These are phyloP conservation scores for Phytophthora litchii DNA, from an alignment of 352 stramenopile species.

Conservation along the genomic window DNA sequence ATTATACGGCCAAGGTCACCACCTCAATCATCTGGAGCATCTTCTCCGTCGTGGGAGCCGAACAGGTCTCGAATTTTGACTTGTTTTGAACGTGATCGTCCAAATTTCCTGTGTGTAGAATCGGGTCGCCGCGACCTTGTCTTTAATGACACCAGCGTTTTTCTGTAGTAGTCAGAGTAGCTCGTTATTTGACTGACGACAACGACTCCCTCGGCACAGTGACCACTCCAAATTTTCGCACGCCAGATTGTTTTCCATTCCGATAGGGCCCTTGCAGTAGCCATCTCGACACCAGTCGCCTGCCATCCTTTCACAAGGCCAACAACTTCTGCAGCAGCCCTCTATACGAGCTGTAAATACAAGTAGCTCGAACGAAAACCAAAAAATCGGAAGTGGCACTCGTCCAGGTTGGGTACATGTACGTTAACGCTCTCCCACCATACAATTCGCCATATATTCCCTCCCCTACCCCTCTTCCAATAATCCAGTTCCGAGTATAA, in stretches of 20 bases:
- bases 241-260: slow-evolving; percentile 26
- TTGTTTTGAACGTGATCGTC: not conserved
- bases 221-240: slow-evolving; percentile 32
- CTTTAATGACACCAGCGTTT: not conserved
- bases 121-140: not conserved
- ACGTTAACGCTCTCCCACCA: slow-evolving; percentile 15
- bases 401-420: slow-evolving; percentile 6
- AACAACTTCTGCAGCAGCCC: not conserved
- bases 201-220: slow-evolving; percentile 4
- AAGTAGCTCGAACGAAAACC: not conserved
- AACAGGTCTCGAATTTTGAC: too few species aligned
- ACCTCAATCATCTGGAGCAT: too few species aligned
- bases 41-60: too few species aligned
- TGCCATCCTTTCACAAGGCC: not conserved
- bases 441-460: not conserved
- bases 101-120: not conserved
- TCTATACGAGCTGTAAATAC: not conserved
- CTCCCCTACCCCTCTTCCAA: slow-evolving; percentile 6
- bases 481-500: too few species aligned
- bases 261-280: slow-evolving; percentile 4
- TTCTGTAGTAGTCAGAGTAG: not conserved
- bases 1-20: too few species aligned
- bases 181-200: not conserved
- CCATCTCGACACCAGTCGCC: slow-evolving; percentile 4
- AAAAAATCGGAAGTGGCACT: not conserved